Base-by-base conservation (phyloP, 306 rosid species). In the Vigna unguiculata region DNA sequence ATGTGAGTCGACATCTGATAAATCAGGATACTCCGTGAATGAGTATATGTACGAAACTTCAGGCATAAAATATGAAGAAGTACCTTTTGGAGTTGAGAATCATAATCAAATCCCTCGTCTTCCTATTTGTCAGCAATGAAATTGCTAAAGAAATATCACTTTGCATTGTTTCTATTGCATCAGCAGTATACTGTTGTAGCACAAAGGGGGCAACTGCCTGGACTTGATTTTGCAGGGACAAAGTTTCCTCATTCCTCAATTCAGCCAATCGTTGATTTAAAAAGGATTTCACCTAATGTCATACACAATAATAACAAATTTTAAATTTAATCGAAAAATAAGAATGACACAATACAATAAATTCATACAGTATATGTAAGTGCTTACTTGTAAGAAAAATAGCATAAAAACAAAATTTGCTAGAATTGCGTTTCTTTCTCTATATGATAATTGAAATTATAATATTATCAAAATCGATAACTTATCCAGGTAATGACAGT, bases 31-130 rank as follows among this genome's bases (percentile, higher is more conserved):
- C 20, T 41, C 17, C 16, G 10, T 49, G 28, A 80, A 40, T 28
- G 19, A 16, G 54, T 20, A 55, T 43, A 70, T 45, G 72, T 63
- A 84, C 24, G 64, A 43, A 72, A 71, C 58, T 53, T 21, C 41
- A 71, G 69, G 70, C 28, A 53, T 61, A 40, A 72, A 72, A 76
- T 48, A 63, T 74, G 41, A 80, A 76, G 70, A 43, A 72, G 38
- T 65, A 93, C 98, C 97, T 90, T 86, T 89, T 91, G 62, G 97
- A 93, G 91, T 93, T 91, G 72, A 93, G 96, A 85, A 93, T 91
- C 98, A 93, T 88, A 60, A 93, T 85, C 86, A 93, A 81, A 81
- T 91, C 98, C 80, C 90, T 83, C 45, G 98, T 93, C 88, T 87
- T 91, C 82, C 86, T 87, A 81, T 92, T 86, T 60, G 97, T 91